These are phyloP conservation scores for Ichthyophthirius multifiliis DNA, from an alignment of 169 alveolate species.

Conservation along the genomic window DNA sequence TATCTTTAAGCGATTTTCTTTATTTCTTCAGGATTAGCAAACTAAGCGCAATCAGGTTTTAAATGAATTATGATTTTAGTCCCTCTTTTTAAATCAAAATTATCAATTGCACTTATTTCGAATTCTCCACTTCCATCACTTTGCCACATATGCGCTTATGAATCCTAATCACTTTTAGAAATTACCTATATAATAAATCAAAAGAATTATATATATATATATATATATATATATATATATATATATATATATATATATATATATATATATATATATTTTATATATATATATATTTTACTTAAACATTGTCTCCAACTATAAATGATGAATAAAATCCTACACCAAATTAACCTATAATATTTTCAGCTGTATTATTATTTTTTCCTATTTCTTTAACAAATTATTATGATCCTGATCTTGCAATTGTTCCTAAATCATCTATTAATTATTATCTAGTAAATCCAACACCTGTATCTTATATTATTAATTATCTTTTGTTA, in stretches of 20 bases:
- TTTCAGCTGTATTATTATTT: conserved; percentile 19
- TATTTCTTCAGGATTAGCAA: conserved; percentile 74
- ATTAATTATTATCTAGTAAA: conserved; percentile 59
- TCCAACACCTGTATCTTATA: conserved; percentile 73
- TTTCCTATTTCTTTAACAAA: conserved; percentile 46
- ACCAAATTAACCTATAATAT: conserved; percentile 92
- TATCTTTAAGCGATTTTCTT: conserved; percentile 84
- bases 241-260: too few species aligned
- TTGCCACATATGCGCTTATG: neutral
- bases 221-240: too few species aligned
- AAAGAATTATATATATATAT: neutral
- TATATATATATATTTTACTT: conserved; percentile 71
- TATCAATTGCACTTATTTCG: conserved; percentile 55
- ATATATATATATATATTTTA: conserved; percentile 25
- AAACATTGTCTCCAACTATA: conserved; percentile 90
- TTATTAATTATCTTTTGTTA: conserved; percentile 13
- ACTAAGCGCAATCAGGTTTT: conserved; percentile 85
- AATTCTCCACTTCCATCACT: conserved; percentile 72
- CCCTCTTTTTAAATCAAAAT: conserved; percentile 80
- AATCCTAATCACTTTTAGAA: neutral
- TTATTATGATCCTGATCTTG: conserved; percentile 66
- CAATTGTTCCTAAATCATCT: conserved; percentile 77
- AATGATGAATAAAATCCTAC: conserved; percentile 92
- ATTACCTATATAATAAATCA: neutral
- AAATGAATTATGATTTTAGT: conserved; percentile 90